These are phyloP conservation scores for Aspergillus neoniger DNA, from an alignment of 2,329 filamentous ascomycete genomes.

Conservation along the genomic window DNA sequence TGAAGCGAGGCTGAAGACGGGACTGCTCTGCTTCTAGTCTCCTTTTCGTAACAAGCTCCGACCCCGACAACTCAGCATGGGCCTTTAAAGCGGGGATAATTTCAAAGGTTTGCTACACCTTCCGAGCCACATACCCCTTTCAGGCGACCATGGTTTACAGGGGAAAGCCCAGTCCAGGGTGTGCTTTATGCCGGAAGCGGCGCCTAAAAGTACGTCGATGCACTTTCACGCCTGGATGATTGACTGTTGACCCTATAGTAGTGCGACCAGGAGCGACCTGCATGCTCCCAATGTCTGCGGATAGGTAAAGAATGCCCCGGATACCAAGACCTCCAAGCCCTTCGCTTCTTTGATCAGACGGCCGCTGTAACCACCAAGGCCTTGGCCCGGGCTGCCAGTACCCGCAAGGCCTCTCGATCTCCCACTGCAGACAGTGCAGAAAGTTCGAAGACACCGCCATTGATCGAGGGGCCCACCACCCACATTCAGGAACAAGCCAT, in stretches of 20 bases:
- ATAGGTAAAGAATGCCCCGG: conserved; percentile 17
- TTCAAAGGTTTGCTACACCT: no score
- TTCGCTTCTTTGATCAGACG: conserved; percentile 21
- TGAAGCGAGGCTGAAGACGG: no score
- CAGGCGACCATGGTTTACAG: conserved; percentile 16
- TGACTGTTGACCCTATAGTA: conserved; percentile 4
- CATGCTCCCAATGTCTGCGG: conserved; percentile 21
- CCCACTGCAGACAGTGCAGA: neutral
- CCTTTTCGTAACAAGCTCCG: no score
- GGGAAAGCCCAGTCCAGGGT: conserved; percentile 18
- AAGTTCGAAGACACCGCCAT: neutral
- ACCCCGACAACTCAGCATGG: no score
- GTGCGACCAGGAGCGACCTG: conserved; percentile 22
- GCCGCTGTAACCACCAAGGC: conserved; percentile 16
- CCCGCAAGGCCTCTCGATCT: neutral
- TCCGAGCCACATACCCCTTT: no score
- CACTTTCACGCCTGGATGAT: neutral
- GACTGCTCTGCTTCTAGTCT: no score
- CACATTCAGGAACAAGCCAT: conserved; percentile 12
- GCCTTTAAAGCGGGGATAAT: no score
- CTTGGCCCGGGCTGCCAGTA: neutral
- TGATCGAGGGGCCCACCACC: neutral
- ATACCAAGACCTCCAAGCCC: conserved; percentile 16
- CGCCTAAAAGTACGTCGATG: conserved; percentile 14
- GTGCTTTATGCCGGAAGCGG: conserved; percentile 17